Conservation (phyloP, 2,329 filamentous ascomycete genomes). For the Arthrinium puccinioides region DNA sequence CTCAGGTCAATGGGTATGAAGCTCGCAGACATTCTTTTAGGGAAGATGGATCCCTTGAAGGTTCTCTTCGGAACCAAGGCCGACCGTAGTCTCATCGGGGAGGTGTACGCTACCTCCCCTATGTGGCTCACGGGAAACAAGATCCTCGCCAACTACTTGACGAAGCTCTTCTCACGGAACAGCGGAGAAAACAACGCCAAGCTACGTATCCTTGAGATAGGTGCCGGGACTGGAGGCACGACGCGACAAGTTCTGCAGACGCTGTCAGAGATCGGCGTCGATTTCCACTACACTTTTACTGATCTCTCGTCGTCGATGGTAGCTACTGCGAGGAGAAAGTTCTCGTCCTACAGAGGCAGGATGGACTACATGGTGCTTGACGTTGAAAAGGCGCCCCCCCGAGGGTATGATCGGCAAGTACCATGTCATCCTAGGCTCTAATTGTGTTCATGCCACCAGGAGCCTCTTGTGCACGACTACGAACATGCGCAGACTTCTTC, state of each 20-base stretch:
- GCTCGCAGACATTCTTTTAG: slow-evolving; percentile 13
- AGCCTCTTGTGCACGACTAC: slow-evolving; percentile 14
- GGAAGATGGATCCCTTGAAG: slow-evolving; percentile 21
- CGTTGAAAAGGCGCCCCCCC: slow-evolving; percentile 18
- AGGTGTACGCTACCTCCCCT: slow-evolving; percentile 24
- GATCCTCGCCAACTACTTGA: slow-evolving; percentile 7
- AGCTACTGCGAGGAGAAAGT: slow-evolving; percentile 14
- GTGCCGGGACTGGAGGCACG: slow-evolving; percentile 35
- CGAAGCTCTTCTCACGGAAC: slow-evolving; percentile 2
- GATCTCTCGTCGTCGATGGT: slow-evolving; percentile 30
- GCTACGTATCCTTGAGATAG: slow-evolving; percentile 33
- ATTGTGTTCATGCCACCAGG: slow-evolving; percentile 28
- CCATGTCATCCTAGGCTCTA: slow-evolving; percentile 25
- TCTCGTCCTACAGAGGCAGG: slow-evolving; percentile 4
- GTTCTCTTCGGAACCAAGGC: slow-evolving; percentile 26
- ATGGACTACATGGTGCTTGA: slow-evolving; percentile 23
- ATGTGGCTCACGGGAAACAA: slow-evolving; percentile 9
- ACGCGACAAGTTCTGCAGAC: slow-evolving; percentile 22
- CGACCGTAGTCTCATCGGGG: slow-evolving; percentile 21
- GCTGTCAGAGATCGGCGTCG: slow-evolving; percentile 15
- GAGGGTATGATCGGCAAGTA: slow-evolving; percentile 12
- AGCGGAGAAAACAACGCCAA: slow-evolving; percentile 1
- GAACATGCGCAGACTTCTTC: slow-evolving; percentile 20
- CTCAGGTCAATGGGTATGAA: slow-evolving; percentile 8
- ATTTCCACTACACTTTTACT: slow-evolving; percentile 32